Evolutionary conservation across 2,329 filamentous ascomycete species (phyloP), one percentile per base, ranked within the genome.

Genomic region (Alternaria dauci): DNA sequence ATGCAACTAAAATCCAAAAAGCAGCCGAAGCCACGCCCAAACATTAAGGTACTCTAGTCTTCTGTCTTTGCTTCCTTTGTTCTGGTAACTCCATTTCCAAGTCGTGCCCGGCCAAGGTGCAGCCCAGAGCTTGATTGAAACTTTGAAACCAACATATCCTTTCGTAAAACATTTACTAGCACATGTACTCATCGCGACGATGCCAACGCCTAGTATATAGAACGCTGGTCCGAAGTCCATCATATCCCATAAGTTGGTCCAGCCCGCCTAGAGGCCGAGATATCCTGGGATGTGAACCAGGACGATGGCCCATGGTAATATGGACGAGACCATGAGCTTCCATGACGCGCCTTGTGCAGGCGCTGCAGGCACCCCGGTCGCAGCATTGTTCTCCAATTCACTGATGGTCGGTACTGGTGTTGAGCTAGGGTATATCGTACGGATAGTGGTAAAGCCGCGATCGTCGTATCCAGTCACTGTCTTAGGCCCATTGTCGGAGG

Each of bases 361-460:
- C 8, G 62, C 65, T 5, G 53, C 58, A n/a, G 62, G 62, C 2
- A 61, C 47, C 2, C 34, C 46, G 7, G 25, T 38, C 32, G 52
- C 62, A 26, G 61, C 63, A 18, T 64, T 67, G 55, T 61, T 66
- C 52, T 67, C 50, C 11, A 61, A 41, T 3, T 46, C 18, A 11
- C 39, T 61, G 23, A 20, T 11, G n/a, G 48, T 42, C 23, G 60
- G 52, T 32, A 32, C 51, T 9, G 60, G 53, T 2, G 66, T 68
- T 16, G 64, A 62, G 44, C 61, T 55, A 12, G 66, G 61, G 41
- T 67, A 66, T 30, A 65, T 58, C 7, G 80, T 82, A 58, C 78
- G 76, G 1, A 83, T 79, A 1, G 82, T 85, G 28, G 79, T 78
- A 71, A 86, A 86, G 34, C 84, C 83, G 64, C 80, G 79, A 32